A percentile compares a stretch with the other conserved stretches of the same genome.
phyloP scores from a whole-genome alignment of 2,329 filamentous ascomycete genomes.

The Apiospora aurea region DNA sequence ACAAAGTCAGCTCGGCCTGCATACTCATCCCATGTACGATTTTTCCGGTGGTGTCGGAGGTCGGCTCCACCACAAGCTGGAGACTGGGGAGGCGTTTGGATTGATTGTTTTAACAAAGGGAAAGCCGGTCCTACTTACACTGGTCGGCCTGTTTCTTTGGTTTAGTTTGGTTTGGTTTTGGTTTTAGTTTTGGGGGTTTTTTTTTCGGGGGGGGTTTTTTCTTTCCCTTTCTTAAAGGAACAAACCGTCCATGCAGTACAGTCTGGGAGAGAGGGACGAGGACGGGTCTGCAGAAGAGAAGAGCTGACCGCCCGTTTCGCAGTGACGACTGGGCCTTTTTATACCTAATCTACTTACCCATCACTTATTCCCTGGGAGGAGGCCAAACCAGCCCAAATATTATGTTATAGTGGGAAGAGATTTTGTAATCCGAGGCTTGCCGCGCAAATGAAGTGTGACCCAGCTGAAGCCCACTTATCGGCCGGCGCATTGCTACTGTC shows the following conservation, averaged over 20 bases:
- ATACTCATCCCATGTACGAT: not conserved
- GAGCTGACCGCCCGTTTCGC: not conserved
- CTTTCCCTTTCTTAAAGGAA: too few relatives aligned
- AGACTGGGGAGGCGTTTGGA: too few relatives aligned
- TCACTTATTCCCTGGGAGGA: not conserved
- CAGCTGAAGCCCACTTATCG: not conserved
- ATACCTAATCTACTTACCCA: not conserved
- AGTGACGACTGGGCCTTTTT: not conserved
- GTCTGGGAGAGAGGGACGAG: not conserved
- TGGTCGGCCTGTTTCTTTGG: not conserved
- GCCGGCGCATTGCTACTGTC: not conserved
- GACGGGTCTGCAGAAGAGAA: not conserved
- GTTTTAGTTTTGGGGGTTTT: too few relatives aligned
- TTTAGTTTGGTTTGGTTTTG: too few relatives aligned
- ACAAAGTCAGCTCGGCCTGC: conserved; percentile 8
- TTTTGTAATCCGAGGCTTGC: conserved; percentile 21
- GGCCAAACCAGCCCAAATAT: not conserved
- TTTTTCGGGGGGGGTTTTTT: too few relatives aligned
- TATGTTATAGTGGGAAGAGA: conserved; percentile 22
- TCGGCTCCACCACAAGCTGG: not conserved
- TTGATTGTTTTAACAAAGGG: too few relatives aligned
- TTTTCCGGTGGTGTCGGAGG: not conserved
- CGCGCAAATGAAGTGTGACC: conserved; percentile 12
- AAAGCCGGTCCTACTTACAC: not conserved
- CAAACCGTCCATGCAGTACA: too few relatives aligned